These are phyloP conservation scores for Verticillium isaacii DNA, from an alignment of 2,329 filamentous ascomycete genomes.

Conservation along the genomic window DNA sequence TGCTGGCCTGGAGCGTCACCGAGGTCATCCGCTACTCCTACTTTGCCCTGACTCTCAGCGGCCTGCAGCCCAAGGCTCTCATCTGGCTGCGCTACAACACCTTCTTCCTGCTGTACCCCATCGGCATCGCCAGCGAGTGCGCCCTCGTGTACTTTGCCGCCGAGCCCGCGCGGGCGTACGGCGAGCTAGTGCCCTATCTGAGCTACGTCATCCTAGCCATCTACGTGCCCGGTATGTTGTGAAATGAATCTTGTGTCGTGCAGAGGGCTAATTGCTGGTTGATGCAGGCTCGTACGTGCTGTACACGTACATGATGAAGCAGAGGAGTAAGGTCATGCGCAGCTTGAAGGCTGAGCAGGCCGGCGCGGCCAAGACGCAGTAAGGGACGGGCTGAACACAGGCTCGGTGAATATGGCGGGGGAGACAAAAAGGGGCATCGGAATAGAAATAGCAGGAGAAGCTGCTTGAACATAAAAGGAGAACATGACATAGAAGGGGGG, in stretches of 20 bases:
- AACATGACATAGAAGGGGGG: not conserved
- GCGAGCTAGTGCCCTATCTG: constrained; percentile 48
- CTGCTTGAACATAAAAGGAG: not conserved
- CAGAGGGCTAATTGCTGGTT: not conserved
- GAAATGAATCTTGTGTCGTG: not conserved
- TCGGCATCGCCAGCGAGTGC: constrained; percentile 87
- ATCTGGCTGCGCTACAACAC: constrained; percentile 87
- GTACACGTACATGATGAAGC: constrained; percentile 92
- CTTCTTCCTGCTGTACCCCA: constrained; percentile 87
- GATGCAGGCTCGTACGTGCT: constrained; percentile 66
- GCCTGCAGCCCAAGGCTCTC: constrained; percentile 58
- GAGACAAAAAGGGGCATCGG: not conserved
- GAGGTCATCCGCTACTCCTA: constrained; percentile 92
- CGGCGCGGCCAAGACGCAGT: constrained; percentile 8
- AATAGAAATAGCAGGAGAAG: not conserved
- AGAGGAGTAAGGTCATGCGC: constrained; percentile 75
- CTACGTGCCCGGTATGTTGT: constrained; percentile 71
- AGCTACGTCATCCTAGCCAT: constrained; percentile 63
- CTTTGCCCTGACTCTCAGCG: constrained; percentile 71
- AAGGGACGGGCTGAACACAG: not conserved
- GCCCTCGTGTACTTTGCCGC: constrained; percentile 70
- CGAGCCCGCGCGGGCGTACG: constrained; percentile 45
- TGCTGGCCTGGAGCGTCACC: constrained; percentile 82
- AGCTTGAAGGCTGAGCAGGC: constrained; percentile 46
- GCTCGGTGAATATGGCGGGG: too few relatives aligned